phyloP scores from a whole-genome alignment of 2,329 filamentous ascomycete species.

The Cytospora piceae region DNA sequence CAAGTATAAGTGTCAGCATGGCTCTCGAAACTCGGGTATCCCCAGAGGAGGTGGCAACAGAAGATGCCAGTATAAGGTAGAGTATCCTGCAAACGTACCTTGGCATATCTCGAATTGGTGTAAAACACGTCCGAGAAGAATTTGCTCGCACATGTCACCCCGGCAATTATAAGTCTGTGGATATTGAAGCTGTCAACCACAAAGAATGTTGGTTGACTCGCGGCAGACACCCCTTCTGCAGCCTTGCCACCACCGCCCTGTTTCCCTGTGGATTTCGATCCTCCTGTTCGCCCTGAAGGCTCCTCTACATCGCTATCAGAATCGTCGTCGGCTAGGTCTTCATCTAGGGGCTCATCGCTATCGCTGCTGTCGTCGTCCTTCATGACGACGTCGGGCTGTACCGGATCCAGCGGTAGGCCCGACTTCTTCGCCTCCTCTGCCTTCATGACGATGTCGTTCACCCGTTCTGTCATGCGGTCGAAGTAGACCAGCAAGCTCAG shows the following conservation, averaged over 20 bases:
- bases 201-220: constrained; percentile 63
- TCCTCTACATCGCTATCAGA: constrained; percentile 44
- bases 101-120: constrained; percentile 98
- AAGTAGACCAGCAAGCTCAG: constrained; percentile 95
- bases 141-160: constrained; percentile 97
- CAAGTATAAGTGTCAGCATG: constrained; percentile 6
- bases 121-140: constrained; percentile 99
- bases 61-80: neutral
- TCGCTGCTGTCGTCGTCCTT: constrained; percentile 40
- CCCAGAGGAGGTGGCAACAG: constrained; percentile 4
- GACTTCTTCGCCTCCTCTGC: constrained; percentile 58
- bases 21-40: neutral
- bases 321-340: constrained; percentile 54
- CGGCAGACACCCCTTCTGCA: constrained; percentile 33
- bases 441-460: constrained; percentile 79
- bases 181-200: constrained; percentile 99
- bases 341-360: constrained; percentile 50
- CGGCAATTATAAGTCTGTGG: constrained; percentile 92
- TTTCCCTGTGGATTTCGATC: constrained; percentile 32
- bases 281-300: neutral
- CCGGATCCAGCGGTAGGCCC: constrained; percentile 33
- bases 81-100: constrained; percentile 64
- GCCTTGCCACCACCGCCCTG: constrained; percentile 31
- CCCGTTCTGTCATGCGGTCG: constrained; percentile 96
- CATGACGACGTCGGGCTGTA: constrained; percentile 42